Percentiles rank a stretch among this genome's conserved stretches.
Evolutionary conservation across 2,329 filamentous ascomycete genomes (phyloP).

Genomic region (Immersiporthe knoxdaviesiana): DNA sequence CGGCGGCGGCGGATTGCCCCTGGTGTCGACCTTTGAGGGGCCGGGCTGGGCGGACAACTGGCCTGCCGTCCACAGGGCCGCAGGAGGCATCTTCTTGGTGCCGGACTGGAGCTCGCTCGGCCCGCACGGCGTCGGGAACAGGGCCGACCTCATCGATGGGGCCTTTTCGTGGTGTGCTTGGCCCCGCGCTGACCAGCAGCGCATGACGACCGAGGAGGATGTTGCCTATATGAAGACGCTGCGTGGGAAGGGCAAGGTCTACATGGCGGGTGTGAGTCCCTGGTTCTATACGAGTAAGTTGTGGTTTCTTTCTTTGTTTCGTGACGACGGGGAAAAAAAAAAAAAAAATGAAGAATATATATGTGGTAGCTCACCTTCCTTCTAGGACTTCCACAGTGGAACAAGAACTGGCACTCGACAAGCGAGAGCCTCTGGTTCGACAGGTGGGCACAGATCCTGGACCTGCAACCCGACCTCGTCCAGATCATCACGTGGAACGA

Average conservation of each 20-base stretch:
- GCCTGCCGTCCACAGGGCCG: conserved; percentile 42
- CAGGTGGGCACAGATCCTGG: conserved; percentile 57
- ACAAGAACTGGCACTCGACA: conserved; percentile 61
- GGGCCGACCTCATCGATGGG: conserved; percentile 20
- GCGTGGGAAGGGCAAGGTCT: conserved; percentile 43
- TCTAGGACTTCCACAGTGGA: conserved; percentile 30
- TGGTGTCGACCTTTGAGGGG: conserved; percentile 59
- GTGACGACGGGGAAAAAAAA: too few species aligned
- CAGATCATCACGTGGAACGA: conserved; percentile 65
- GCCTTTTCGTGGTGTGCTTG: conserved; percentile 53
- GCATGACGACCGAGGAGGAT: conserved; percentile 46
- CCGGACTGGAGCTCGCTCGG: conserved; percentile 53
- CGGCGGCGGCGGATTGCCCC: conserved; percentile 44
- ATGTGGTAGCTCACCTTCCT: not conserved
- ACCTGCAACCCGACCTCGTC: conserved; percentile 54
- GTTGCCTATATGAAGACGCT: conserved; percentile 43
- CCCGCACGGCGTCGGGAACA: conserved; percentile 32
- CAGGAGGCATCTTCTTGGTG: conserved; percentile 46
- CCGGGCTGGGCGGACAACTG: conserved; percentile 47
- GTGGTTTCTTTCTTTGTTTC: too few species aligned
- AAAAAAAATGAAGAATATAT: too few species aligned
- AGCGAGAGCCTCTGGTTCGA: conserved; percentile 59
- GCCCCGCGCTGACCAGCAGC: conserved; percentile 45
- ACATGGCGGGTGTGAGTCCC: conserved; percentile 53
- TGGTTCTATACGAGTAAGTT: conserved; percentile 45